These are phyloP conservation scores for Danielia reshetovae DNA, from an alignment of 805 yeast genomes.

Conservation along the genomic window DNA sequence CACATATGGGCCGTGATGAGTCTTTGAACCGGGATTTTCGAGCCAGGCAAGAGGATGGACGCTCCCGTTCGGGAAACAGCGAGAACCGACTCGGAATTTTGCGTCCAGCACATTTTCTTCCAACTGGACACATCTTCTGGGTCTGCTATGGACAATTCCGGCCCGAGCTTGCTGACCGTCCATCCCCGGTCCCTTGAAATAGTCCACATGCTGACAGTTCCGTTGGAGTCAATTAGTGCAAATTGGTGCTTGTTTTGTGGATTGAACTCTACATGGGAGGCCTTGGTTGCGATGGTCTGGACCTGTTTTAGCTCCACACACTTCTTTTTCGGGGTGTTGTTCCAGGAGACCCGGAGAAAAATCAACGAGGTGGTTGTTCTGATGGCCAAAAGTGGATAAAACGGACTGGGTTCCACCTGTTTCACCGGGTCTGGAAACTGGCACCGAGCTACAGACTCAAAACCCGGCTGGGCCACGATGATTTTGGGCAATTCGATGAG, in stretches of 20 bases:
- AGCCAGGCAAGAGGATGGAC: too few species aligned
- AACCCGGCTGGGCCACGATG: not conserved
- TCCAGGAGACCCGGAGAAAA: conserved; percentile 9
- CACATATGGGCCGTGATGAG: conserved; percentile 9
- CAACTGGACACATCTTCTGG: too few species aligned
- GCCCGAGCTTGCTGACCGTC: too few species aligned
- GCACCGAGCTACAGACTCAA: conserved; percentile 4
- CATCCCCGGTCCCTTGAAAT: too few species aligned
- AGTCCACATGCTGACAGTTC: not conserved
- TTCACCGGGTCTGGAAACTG: conserved; percentile 6
- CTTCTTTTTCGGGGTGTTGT: conserved; percentile 6
- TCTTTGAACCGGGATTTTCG: too few species aligned
- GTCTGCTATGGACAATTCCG: too few species aligned
- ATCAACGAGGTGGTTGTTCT: conserved; percentile 8
- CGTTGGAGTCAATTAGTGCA: not conserved
- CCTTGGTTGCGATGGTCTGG: not conserved
- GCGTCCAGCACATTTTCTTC: too few species aligned
- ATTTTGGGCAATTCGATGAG: not conserved
- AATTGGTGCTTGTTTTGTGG: not conserved
- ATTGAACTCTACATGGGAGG: conserved; percentile 1
- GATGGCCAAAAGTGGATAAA: conserved; percentile 7
- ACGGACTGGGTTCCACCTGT: conserved; percentile 7
- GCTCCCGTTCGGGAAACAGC: too few species aligned
- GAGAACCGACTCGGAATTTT: too few species aligned
- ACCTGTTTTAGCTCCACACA: not conserved